These are phyloP conservation scores for Furculomyces boomerangus DNA, from an alignment of 371 early-diverging fungal genomes.

Conservation along the genomic window DNA sequence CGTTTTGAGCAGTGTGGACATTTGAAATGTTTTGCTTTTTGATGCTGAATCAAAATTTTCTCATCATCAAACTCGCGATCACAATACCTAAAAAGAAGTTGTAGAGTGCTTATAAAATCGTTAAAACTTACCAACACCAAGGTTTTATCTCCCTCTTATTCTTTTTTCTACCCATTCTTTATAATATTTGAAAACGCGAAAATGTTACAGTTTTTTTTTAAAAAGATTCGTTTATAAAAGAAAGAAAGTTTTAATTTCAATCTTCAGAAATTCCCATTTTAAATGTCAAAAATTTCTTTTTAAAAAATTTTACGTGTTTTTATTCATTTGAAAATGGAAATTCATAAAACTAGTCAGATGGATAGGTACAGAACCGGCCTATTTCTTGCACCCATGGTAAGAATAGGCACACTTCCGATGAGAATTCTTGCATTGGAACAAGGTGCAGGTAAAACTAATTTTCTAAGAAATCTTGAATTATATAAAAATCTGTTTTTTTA, in stretches of 20 bases:
- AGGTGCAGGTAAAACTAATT: slow-evolving; percentile 53
- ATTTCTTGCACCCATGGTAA: slow-evolving; percentile 86
- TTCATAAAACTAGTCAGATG: slow-evolving; percentile 6
- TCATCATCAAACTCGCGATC: slow-evolving; percentile 93
- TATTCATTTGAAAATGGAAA: too few relatives aligned
- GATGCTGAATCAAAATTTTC: slow-evolving; percentile 80
- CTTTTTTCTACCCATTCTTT: slow-evolving; percentile 30
- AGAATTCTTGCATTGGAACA: slow-evolving; percentile 63
- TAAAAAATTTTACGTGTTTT: background rate
- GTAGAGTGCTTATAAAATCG: background rate
- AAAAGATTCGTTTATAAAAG: background rate
- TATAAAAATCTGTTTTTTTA: background rate
- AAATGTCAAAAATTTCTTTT: background rate
- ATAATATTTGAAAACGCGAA: background rate
- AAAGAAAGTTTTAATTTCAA: background rate
- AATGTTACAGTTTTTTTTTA: background rate
- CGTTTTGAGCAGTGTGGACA: slow-evolving; percentile 68
- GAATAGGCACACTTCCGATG: slow-evolving; percentile 77
- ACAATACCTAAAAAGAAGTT: slow-evolving; percentile 54
- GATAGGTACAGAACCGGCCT: slow-evolving; percentile 29
- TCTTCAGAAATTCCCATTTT: background rate
- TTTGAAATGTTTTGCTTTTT: slow-evolving; percentile 85
- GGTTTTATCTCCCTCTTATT: slow-evolving; percentile 44
- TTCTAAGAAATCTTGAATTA: background rate
- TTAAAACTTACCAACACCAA: slow-evolving; percentile 50